Conservation (phyloP, 2,329 filamentous ascomycete species). For the Fusarium algeriense region DNA sequence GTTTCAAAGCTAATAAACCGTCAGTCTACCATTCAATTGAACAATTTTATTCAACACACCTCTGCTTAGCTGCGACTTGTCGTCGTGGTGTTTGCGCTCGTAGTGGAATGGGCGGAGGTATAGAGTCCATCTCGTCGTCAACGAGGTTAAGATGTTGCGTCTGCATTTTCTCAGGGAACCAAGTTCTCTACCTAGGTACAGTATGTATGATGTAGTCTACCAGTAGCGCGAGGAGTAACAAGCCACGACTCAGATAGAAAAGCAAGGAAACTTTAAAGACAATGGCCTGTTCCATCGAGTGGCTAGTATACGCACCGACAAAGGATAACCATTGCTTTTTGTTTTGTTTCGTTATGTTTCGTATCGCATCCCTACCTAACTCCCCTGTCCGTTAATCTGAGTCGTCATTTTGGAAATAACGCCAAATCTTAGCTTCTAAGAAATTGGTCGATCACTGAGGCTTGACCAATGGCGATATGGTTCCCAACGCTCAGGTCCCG, state of each 20-base stretch:
- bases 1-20: conserved; percentile 23
- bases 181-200: neutral
- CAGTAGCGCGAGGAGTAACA: neutral
- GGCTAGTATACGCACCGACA: neutral
- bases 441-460: neutral
- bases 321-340: conserved; percentile 2
- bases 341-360: neutral
- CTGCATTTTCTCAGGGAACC: conserved; percentile 8
- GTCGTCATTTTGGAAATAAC: neutral
- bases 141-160: conserved; percentile 24
- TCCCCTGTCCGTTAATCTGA: neutral
- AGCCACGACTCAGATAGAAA: neutral
- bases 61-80: conserved; percentile 18
- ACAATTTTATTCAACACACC: neutral
- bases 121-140: conserved; percentile 20
- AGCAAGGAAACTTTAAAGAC: neutral
- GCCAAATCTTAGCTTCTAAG: neutral
- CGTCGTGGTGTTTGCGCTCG: conserved; percentile 14
- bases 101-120: conserved; percentile 16
- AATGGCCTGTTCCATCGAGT: neutral
- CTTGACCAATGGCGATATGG: neutral
- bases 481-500: neutral
- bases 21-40: neutral
- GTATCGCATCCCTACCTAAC: neutral
- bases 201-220: neutral